A percentile compares a stretch with the other conserved stretches of the same genome.
Conservation (phyloP, 257 asterid genomes). For the Fraxinus excelsior region DNA sequence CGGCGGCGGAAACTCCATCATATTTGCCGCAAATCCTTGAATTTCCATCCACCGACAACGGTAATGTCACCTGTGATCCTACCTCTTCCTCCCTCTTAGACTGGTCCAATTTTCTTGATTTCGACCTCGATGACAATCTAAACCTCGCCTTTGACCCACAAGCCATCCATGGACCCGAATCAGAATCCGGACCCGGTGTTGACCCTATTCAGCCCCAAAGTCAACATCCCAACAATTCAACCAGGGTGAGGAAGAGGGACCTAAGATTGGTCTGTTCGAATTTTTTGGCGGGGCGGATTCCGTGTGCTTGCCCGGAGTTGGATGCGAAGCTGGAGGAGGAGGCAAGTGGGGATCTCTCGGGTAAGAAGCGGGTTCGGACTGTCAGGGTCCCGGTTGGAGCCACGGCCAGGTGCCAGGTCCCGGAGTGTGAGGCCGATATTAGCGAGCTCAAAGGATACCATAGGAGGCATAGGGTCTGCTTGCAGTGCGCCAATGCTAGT, state of each 20-base stretch:
- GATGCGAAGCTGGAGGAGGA: slow-evolving; percentile 62
- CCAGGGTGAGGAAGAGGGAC: slow-evolving; percentile 77
- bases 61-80: slow-evolving; percentile 35
- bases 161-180: slow-evolving; percentile 23
- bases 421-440: slow-evolving; percentile 86
- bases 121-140: slow-evolving; percentile 52
- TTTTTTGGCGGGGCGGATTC: slow-evolving; percentile 83
- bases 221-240: slow-evolving; percentile 30
- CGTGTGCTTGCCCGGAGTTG: slow-evolving; percentile 93
- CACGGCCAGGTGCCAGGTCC: slow-evolving; percentile 77
- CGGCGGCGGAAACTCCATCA: slow-evolving; percentile 16
- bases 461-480: slow-evolving; percentile 79
- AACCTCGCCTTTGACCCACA: slow-evolving; percentile 31
- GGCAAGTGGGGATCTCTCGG: slow-evolving; percentile 38
- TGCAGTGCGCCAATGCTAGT: slow-evolving; percentile 78
- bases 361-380: slow-evolving; percentile 70
- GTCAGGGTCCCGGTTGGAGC: slow-evolving; percentile 46
- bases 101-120: slow-evolving; percentile 78
- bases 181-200: slow-evolving; percentile 19
- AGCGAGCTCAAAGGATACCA: slow-evolving; percentile 96
- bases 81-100: slow-evolving; percentile 54
- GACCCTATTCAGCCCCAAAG: slow-evolving; percentile 6
- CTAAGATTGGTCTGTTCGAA: slow-evolving; percentile 84
- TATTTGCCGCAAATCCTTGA: slow-evolving; percentile 15
- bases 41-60: slow-evolving; percentile 29